These are phyloP conservation scores for Baudoinia panamericana DNA, from an alignment of 495 filamentous ascomycete species.

Conservation along the genomic window DNA sequence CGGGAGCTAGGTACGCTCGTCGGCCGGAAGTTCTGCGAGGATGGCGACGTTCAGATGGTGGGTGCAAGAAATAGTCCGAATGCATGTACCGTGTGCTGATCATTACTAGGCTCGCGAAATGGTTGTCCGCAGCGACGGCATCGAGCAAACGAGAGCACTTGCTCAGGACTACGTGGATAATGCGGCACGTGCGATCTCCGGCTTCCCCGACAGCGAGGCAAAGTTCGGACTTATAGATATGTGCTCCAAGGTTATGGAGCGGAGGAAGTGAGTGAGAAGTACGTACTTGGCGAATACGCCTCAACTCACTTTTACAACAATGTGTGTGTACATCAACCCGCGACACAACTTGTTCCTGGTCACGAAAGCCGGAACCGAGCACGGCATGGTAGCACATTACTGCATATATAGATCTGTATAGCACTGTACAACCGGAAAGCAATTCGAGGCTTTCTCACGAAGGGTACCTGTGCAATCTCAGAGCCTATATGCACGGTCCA, in stretches of 20 bases:
- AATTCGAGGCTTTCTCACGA: too few relatives aligned
- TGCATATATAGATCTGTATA: too few relatives aligned
- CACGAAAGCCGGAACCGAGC: too few relatives aligned
- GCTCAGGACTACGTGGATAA: slow-evolving; percentile 83
- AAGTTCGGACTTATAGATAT: slow-evolving; percentile 84
- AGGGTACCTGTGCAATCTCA: too few relatives aligned
- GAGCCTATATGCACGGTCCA: too few relatives aligned
- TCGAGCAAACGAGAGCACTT: slow-evolving; percentile 77
- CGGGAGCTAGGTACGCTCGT: slow-evolving; percentile 77
- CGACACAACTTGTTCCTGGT: too few relatives aligned
- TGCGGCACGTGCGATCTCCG: slow-evolving; percentile 66
- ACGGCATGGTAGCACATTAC: too few relatives aligned
- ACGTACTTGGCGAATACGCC: too few relatives aligned
- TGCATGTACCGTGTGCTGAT: slow-evolving; percentile 9
- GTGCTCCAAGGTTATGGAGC: slow-evolving; percentile 79
- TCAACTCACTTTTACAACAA: too few relatives aligned
- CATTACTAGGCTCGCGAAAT: slow-evolving; percentile 60
- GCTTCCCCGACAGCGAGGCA: slow-evolving; percentile 83
- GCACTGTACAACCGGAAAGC: too few relatives aligned
- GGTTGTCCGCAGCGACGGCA: slow-evolving; percentile 68
- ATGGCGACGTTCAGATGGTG: slow-evolving; percentile 76
- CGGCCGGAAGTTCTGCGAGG: slow-evolving; percentile 70
- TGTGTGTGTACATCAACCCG: too few relatives aligned
- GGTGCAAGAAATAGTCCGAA: slow-evolving; percentile 27
- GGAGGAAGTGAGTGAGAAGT: slow-evolving; percentile 71